A percentile compares a stretch with the other conserved stretches of the same genome.
These are phyloP conservation scores for Thelonectria olida DNA, from an alignment of 2,329 filamentous ascomycete genomes.

Conservation along the genomic window DNA sequence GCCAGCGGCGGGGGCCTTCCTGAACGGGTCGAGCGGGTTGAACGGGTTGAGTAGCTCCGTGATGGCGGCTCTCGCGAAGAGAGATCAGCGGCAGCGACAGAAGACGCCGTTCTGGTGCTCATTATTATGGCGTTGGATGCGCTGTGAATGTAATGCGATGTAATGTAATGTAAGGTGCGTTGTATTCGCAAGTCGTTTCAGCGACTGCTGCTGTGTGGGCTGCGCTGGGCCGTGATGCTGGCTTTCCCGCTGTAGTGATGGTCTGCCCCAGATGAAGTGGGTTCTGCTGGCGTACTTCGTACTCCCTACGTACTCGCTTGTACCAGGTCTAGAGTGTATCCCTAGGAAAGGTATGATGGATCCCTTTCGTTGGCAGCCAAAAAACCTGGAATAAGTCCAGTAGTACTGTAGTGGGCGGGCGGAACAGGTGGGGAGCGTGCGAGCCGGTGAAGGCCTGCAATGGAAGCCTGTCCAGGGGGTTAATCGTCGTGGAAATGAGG, in stretches of 20 bases:
- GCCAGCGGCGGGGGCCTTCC: conserved; percentile 23
- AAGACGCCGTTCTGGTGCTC: conserved; percentile 39
- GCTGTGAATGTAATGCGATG: not conserved
- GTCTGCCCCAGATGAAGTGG: not conserved
- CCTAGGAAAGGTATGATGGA: not conserved
- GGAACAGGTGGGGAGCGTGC: conserved; percentile 16
- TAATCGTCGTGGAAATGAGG: conserved; percentile 1
- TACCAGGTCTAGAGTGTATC: not conserved
- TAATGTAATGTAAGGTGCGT: not conserved
- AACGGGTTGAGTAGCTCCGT: conserved; percentile 48
- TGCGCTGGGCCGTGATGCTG: not conserved
- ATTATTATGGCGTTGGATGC: conserved; percentile 17
- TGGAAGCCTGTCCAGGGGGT: conserved; percentile 8
- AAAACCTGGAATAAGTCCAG: not conserved
- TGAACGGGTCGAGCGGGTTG: conserved; percentile 41
- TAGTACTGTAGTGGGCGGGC: conserved; percentile 14
- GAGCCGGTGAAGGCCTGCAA: conserved; percentile 7
- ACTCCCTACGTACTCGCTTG: not conserved
- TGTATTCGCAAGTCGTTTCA: not conserved
- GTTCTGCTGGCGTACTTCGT: conserved; percentile 1
- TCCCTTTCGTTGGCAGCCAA: not conserved
- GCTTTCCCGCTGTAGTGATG: not conserved
- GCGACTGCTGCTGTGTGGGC: not conserved
- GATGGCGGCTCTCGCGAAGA: conserved; percentile 41
- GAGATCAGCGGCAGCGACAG: conserved; percentile 32